These are phyloP conservation scores for Lizonia empirigonia DNA, from an alignment of 2,329 filamentous ascomycete species.

Conservation along the genomic window DNA sequence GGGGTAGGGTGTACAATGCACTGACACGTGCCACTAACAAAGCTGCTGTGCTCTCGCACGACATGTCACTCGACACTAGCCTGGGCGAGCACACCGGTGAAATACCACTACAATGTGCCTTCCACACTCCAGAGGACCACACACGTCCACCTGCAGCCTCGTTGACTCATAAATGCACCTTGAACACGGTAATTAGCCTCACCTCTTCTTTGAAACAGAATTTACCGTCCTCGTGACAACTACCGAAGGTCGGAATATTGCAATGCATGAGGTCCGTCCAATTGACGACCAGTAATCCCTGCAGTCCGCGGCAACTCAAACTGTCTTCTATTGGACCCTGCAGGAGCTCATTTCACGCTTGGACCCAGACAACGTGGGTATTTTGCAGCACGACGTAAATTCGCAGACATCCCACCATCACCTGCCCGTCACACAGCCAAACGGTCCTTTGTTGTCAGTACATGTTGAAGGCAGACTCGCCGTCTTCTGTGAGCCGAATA, in stretches of 20 bases:
- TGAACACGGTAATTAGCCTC: conserved; percentile 5
- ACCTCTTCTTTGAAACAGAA: conserved; percentile 16
- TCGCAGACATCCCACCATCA: conserved; percentile 14
- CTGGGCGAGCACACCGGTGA: conserved; percentile 2
- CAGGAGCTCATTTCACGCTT: conserved; percentile 25
- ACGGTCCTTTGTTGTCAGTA: not conserved
- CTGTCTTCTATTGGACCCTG: conserved; percentile 36
- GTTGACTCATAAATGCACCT: conserved; percentile 9
- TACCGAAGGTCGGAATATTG: conserved; percentile 23
- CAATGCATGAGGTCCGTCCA: conserved; percentile 13
- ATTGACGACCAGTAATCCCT: conserved; percentile 18
- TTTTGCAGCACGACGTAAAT: conserved; percentile 22
- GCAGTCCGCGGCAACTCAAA: conserved; percentile 11
- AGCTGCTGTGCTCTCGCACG: conserved; percentile 2
- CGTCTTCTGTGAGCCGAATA: not conserved
- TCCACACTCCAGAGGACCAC: not conserved
- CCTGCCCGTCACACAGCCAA: not conserved
- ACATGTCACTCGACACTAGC: conserved; percentile 15
- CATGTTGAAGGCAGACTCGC: not conserved
- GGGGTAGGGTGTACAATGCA: conserved; percentile 20
- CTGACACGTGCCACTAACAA: conserved; percentile 19
- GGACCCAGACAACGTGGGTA: conserved; percentile 11
- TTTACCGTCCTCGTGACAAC: conserved; percentile 25
- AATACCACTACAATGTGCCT: conserved; percentile 1
- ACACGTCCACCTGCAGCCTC: conserved; percentile 1